Evolutionary conservation across 768 basidiomycete species (phyloP), one percentile per base, ranked within the genome.

Genomic region (Coprinopsis cinerea): DNA sequence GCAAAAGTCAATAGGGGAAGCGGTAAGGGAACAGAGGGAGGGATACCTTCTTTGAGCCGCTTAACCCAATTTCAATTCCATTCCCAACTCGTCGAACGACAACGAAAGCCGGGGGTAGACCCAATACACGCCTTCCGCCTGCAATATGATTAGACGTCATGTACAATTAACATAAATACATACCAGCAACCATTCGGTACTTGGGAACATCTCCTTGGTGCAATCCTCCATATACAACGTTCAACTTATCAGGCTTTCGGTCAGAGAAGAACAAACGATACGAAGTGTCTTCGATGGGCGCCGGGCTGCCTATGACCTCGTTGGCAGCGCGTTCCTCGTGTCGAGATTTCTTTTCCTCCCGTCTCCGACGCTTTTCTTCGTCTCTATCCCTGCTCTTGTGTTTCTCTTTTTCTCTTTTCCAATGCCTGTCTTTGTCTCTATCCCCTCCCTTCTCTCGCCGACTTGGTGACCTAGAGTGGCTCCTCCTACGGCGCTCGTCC

Each of bases 101-200:
- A 7, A 69, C 64, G 67, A 78, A 78, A 32, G 68, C 67, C 11
- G 62, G 60, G n/a, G 74, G 67, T 18, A 88, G 71, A 7, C 88
- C 88, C 17, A 89, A 70, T 22, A 89, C 71, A 57, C 70, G 68
- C 65, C 76, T 82, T 25, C 85, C 82, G 30, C 70, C 78, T 83
- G 64, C 56, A 47, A 64, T 61, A 66, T 72, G 61, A 75, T 85
- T 71, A 84, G 79, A 63, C 53, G 67, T 64, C 64, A 56, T 37
- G 53, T 24, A 28, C 23, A 48, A 36, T 32, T 15, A 9, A 24
- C 47, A 32, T 48, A 41, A 37, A 24, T 51, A 61, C 82, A 66
- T 72, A 88, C 85, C 71, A 61, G 67, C 71, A 44, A 81, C 71
- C 40, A 78, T 58, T 53, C 69, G 72, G 60, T 88, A 85, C 61